A percentile compares a stretch with the other conserved stretches of the same genome.
Conservation (phyloP, 2,329 filamentous ascomycete species). For the Penicillium verrucosum region DNA sequence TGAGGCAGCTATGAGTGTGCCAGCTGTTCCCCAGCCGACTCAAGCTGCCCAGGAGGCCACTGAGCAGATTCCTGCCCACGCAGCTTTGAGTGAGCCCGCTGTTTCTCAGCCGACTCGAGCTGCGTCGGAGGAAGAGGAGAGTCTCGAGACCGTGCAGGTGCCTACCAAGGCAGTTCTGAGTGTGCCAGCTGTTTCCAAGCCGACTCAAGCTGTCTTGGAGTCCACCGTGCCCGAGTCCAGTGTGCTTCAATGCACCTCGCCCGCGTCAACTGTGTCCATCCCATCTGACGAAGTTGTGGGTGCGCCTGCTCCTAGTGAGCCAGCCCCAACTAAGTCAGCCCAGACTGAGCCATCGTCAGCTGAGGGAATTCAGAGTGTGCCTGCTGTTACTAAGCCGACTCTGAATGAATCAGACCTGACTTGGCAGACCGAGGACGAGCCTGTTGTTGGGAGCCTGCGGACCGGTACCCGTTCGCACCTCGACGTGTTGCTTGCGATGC, state of each 20-base stretch:
- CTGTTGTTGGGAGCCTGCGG: not conserved
- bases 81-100: not conserved
- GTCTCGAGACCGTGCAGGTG: not conserved
- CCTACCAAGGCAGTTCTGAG: not conserved
- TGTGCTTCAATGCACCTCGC: not conserved
- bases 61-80: not conserved
- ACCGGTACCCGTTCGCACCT: not conserved
- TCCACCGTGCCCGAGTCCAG: not conserved
- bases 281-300: not conserved
- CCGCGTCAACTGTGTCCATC: not conserved
- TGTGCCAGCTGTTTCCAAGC: not conserved
- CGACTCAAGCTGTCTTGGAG: not conserved
- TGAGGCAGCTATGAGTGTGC: not conserved
- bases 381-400: not conserved
- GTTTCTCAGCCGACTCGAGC: not conserved
- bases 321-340: not conserved
- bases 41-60: not conserved
- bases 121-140: not conserved
- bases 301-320: constrained; percentile 1
- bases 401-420: not conserved
- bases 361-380: not conserved
- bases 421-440: not conserved
- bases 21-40: not conserved
- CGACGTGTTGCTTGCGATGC: not conserved
- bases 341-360: not conserved